A percentile compares a stretch with the other conserved stretches of the same genome.
Evolutionary conservation across 2,329 filamentous ascomycete genomes (phyloP).

Genomic region (Talaromyces sp.): DNA sequence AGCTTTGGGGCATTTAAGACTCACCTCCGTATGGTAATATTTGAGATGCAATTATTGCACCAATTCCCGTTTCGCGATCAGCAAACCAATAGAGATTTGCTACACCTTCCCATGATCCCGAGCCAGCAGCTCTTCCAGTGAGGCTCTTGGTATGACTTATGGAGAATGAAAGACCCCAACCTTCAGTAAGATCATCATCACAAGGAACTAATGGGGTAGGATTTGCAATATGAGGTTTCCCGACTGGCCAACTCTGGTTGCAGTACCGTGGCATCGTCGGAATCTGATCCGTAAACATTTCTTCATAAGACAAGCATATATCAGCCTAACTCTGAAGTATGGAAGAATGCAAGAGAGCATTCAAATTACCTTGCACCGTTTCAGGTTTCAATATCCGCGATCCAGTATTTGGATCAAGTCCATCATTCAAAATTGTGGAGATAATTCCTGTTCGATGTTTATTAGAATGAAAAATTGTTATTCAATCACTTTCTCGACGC

Average conservation of each 20-base stretch:
- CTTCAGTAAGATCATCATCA: constrained; percentile 51
- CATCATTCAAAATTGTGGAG: no score
- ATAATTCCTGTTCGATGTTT: constrained; percentile 32
- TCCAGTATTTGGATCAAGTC: no score
- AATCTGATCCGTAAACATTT: constrained; percentile 69
- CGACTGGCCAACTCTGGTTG: constrained; percentile 47
- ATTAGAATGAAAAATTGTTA: not conserved
- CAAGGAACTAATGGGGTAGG: constrained; percentile 52
- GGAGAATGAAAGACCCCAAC: constrained; percentile 66
- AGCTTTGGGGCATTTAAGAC: no score
- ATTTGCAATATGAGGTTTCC: constrained; percentile 56
- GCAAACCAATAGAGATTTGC: constrained; percentile 66
- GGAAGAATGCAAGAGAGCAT: constrained; percentile 62
- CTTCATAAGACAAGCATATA: no score
- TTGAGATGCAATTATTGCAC: constrained; percentile 55
- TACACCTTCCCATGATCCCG: constrained; percentile 62
- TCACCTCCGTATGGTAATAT: constrained; percentile 58
- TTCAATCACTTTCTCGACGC: not conserved
- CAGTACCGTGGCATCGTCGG: constrained; percentile 58
- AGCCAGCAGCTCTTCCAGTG: constrained; percentile 57
- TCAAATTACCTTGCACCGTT: no score
- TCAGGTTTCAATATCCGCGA: no score
- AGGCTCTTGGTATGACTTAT: constrained; percentile 50
- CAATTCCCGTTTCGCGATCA: constrained; percentile 62
- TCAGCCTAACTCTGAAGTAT: constrained; percentile 65